These are phyloP conservation scores for Lachnellula arida DNA, from an alignment of 2,329 filamentous ascomycete genomes.

Conservation along the genomic window DNA sequence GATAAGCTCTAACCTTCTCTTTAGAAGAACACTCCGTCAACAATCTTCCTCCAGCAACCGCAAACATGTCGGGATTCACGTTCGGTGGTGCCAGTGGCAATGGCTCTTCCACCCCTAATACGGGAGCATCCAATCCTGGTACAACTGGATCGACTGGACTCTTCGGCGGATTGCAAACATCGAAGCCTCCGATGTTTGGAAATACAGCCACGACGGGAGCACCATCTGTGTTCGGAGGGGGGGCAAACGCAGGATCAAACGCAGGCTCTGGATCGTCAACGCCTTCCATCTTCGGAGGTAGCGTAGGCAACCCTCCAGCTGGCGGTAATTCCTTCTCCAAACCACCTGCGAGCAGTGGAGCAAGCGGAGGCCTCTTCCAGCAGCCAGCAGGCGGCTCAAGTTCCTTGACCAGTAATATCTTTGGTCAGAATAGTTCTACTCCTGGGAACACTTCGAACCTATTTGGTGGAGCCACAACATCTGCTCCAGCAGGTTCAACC, in stretches of 20 bases:
- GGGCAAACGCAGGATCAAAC: constrained; percentile 7
- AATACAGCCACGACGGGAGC: constrained; percentile 2
- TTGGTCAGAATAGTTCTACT: neutral
- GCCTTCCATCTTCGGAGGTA: constrained; percentile 23
- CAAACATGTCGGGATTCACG: constrained; percentile 30
- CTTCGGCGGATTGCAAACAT: constrained; percentile 29
- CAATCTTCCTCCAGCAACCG: neutral
- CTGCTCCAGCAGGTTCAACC: constrained; percentile 23
- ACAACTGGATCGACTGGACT: constrained; percentile 19
- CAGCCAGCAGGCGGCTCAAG: neutral
- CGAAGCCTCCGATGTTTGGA: constrained; percentile 17
- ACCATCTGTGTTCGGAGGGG: constrained; percentile 14
- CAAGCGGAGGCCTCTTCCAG: constrained; percentile 31
- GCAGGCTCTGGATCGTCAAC: constrained; percentile 19
- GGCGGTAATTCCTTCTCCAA: constrained; percentile 17
- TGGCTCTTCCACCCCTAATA: constrained; percentile 8
- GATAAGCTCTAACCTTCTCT: neutral
- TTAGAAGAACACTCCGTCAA: neutral
- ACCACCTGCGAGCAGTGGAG: constrained; percentile 18
- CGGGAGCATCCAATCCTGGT: constrained; percentile 8
- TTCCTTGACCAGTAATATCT: neutral
- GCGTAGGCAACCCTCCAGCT: constrained; percentile 28
- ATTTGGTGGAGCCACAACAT: neutral
- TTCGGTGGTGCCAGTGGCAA: constrained; percentile 28
- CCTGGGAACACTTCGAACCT: neutral